Evolutionary conservation across 2,329 filamentous ascomycete species (phyloP).

Genomic region (Fusarium pilosicola): DNA sequence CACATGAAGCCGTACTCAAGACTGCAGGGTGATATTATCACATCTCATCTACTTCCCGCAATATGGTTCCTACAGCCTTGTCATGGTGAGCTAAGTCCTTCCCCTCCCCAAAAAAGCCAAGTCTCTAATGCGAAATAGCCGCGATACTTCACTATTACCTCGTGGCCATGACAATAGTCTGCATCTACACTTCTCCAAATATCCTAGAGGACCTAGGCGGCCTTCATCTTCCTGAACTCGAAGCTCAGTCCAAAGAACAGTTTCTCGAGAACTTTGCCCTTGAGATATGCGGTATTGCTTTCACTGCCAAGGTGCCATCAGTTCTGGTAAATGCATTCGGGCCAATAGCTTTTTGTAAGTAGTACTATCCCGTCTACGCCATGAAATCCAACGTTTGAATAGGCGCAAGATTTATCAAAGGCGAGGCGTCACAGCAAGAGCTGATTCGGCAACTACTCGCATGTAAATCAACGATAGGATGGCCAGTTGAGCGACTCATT

Average conservation of each 20-base stretch:
- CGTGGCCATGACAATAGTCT: constrained; percentile 49
- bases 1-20: constrained; percentile 48
- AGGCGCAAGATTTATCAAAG: constrained; percentile 48
- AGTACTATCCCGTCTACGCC: too few relatives aligned
- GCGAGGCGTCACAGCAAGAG: constrained; percentile 45
- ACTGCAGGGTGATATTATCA: neutral
- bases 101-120: fast-evolving
- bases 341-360: constrained; percentile 58
- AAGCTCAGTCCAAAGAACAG: constrained; percentile 16
- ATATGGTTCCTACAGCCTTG: constrained; percentile 54
- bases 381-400: neutral
- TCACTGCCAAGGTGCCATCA: constrained; percentile 54
- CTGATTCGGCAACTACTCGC: constrained; percentile 47
- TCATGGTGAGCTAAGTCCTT: constrained; percentile 50
- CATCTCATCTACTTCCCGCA: constrained; percentile 46
- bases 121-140: constrained; percentile 43
- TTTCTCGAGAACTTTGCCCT: constrained; percentile 50
- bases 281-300: constrained; percentile 56
- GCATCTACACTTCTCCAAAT: constrained; percentile 11
- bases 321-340: constrained; percentile 61
- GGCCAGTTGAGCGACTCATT: constrained; percentile 52
- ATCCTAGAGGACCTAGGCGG: constrained; percentile 4
- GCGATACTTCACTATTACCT: constrained; percentile 56
- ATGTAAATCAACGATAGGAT: constrained; percentile 50
- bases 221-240: neutral